Evolutionary conservation across 208 protist genomes (phyloP), one percentile per base, ranked within the genome.

Genomic region (Trypanosoma theileri): DNA sequence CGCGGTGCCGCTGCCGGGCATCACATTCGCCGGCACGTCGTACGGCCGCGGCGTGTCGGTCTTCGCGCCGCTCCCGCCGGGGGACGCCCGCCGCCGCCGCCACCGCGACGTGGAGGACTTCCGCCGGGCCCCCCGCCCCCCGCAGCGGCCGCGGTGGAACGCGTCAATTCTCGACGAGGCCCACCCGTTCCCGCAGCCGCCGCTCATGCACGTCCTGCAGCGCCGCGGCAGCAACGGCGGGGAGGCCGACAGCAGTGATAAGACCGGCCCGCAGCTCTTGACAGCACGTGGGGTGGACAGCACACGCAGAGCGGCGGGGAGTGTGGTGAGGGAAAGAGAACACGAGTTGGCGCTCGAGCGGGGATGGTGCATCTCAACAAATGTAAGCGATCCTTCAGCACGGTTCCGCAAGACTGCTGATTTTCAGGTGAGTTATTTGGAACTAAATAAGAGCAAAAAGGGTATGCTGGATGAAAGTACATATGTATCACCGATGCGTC

Each of bases 161-260:
- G 59, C 74, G 6, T 89, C 89, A 1, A 78, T 73, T 10, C 57
- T 66, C 31, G 86, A 93, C 45, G 85, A 92, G 73, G 76, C 60
- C 17, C 86, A 93, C 65, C 82, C 80, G n/a, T 95, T 95, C 56
- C 89, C 89, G 8, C 57, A 91, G 73, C 80, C 69, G 0, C 77
- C 86, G 0, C 65, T 84, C 11, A 82, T 72, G 54, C 68, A 89
- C 83, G 81, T 82, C 11, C 82, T 67, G 24, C 52, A 76, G 12
- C 64, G 71, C 22, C 90, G 85, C 78, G 75, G 85, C 88, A 0
- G 79, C 78, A n/a, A 74, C 61, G 6, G 63, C 90, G 42, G 77
- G 76, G 28, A 75, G 80, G 11, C 80, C 80, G n/a, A n/a, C n/a
- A n/a, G n/a, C n/a, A 35, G 28, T 35, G 6, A 6, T 8, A 35